phyloP scores from a whole-genome alignment of 225 moss, liverwort and hornwort genomes.

The Sphagnum contortum region DNA sequence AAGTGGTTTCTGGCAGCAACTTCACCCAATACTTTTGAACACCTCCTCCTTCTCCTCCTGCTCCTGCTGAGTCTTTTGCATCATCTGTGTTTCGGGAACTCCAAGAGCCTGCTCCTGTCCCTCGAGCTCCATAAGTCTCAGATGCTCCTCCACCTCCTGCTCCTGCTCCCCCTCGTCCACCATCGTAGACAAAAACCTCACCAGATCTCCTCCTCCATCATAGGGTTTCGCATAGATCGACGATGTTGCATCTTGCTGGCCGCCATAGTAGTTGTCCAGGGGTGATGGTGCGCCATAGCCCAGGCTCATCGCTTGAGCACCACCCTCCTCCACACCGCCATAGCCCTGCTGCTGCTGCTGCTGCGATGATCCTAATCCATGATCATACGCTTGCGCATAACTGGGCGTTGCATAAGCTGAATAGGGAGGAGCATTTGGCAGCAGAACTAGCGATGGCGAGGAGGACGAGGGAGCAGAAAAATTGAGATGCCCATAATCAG shows the following conservation, averaged over 20 bases:
- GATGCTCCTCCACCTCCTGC: neutral
- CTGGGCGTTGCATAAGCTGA: too few species aligned
- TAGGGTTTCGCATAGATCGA: slow-evolving; percentile 12
- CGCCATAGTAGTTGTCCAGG: too few species aligned
- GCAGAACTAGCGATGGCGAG: too few species aligned
- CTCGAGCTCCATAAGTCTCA: slow-evolving; percentile 75
- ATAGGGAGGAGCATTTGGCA: too few species aligned
- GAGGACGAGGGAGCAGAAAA: too few species aligned
- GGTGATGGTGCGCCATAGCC: too few species aligned
- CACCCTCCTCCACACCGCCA: too few species aligned
- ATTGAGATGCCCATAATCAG: too few species aligned
- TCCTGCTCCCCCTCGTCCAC: slow-evolving; percentile 27
- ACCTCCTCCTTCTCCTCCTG: slow-evolving; percentile 28
- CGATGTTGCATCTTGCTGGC: slow-evolving; percentile 9
- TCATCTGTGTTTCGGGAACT: slow-evolving; percentile 28
- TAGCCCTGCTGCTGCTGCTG: neutral
- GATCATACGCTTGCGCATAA: neutral
- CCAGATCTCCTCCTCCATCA: slow-evolving; percentile 37
- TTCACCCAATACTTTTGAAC: slow-evolving; percentile 88
- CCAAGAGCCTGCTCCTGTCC: slow-evolving; percentile 57
- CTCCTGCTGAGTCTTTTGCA: neutral
- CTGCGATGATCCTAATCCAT: neutral
- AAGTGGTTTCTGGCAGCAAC: slow-evolving; percentile 51
- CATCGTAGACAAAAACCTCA: slow-evolving; percentile 85
- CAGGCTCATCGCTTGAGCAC: too few species aligned